Evolutionary conservation across 306 rosid genomes (phyloP), one percentile per base, ranked within the genome.

Genomic region (Pterocarpus santalinus): DNA sequence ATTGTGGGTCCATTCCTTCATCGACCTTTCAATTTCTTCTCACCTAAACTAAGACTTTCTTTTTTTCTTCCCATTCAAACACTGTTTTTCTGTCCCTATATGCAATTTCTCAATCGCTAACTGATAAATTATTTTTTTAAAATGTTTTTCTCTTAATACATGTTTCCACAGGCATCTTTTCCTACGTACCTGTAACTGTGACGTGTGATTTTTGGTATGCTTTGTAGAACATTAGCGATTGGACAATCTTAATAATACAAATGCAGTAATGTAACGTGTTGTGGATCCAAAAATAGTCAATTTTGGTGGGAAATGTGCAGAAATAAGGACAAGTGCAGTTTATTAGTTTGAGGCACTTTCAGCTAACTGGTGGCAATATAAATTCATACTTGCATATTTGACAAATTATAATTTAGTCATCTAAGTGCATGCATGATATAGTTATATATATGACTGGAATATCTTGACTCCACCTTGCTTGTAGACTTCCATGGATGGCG

Each of bases 21-120:
- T 86, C 92, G 56, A 79, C 77, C 81, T 85, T 82, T 80, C 82
- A 70, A 75, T 83, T 77, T 87, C 77, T 52, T 83, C 92, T 73
- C 85, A 91, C 94, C 97, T 91, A 91, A 47, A 86, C 85, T 52
- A 83, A 75, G 97, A 91, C 97, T 88, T 91, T 89, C 62, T 79
- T 66, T 81, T 92, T 88, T 90, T 86, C 56, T 79, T 70, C 85
- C 65, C 80, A 73, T 76, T 36, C 66, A 58, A 69, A 65, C 76
- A 78, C 86, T 81, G 80, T 73, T 82, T 80, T 79, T 79, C 78
- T 82, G 85, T 83, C 84, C 43, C 72, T 81, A 33, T 64, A 69
- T 82, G 68, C 81, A 64, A 66, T 65, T 83, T 83, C 79, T 77
- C 64, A 66, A 47, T 79, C 57, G 12, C 55, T 61, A 39, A 16